Evolutionary conservation across 2,329 filamentous ascomycete genomes (phyloP), one percentile per base, ranked within the genome.

Genomic region (Triangularia verruculosa): DNA sequence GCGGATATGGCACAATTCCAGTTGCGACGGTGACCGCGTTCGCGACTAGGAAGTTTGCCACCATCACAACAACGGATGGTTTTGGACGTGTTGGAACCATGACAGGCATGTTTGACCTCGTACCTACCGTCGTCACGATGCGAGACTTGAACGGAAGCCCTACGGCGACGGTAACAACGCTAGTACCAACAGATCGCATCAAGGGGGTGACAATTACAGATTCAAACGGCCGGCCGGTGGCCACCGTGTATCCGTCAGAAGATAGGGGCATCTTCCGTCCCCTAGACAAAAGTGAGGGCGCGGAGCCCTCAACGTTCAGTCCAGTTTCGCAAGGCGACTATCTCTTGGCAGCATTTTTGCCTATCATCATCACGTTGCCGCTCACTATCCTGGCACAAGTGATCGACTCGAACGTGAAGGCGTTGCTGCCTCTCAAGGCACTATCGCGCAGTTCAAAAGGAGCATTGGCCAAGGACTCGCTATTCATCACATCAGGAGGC

Each of bases 111-210:
- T 47, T 47, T 20, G n/a, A 11, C 11, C 39, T 47, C n/a, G 39
- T 47, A 15, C 39, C 39, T 7, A 47, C n/a, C 6, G n/a, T 20
- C 7, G 5, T 61, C 6, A 63, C 63, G 32, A 63, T 65, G 62
- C 30, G 52, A 20, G 58, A 62, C 52, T 63, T 43, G 7, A 47
- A 59, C 24, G 61, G 61, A 24, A 57, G 64, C 59, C 61, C 63
- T 34, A 61, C 55, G 55, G 64, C 61, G 57, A 64, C 62, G 56
- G 32, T 67, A 54, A 59, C 56, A 54, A 59, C 57, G 9, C 17
- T 15, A 17, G 51, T 47, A 22, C 17, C 39, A 25, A 59, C 57
- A 4, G 15, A 7, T 1, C 20, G 13, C 22, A 4, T 8, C 8
- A 53, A 1, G 3, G 25, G 47, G 12, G 12, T 61, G 4, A 63